phyloP scores from a whole-genome alignment of 2,329 filamentous ascomycete species.

The Trichoderma guizhouense region DNA sequence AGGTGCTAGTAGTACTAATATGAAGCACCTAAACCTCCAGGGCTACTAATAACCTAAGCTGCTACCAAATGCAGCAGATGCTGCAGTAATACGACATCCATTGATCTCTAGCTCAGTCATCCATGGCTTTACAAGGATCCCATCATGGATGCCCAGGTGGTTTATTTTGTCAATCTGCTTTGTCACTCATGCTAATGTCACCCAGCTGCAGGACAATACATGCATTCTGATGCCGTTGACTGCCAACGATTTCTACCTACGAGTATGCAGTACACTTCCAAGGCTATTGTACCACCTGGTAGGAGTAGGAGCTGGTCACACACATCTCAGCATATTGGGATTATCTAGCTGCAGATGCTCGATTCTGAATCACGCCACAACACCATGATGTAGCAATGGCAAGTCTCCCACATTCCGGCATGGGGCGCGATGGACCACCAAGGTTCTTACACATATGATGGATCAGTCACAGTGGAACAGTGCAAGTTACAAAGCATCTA shows the following conservation, averaged over 20 bases:
- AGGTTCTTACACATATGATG: background rate
- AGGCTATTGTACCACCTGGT: too few relatives aligned
- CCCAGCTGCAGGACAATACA: background rate
- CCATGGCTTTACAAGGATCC: background rate
- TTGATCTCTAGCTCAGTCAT: background rate
- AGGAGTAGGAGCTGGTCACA: background rate
- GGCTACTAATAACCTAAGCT: background rate
- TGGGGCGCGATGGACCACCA: background rate
- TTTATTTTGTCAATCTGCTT: background rate
- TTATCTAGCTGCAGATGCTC: background rate
- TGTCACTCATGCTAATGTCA: background rate
- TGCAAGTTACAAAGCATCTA: background rate
- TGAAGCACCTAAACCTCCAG: too few relatives aligned
- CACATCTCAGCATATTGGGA: background rate
- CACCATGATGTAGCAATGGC: background rate
- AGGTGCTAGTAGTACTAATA: too few relatives aligned
- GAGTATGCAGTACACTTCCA: too few relatives aligned
- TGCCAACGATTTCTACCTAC: background rate
- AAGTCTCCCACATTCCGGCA: background rate
- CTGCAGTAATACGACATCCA: background rate
- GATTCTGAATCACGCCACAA: background rate
- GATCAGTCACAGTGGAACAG: background rate
- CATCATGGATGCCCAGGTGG: background rate
- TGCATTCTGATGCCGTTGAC: background rate
- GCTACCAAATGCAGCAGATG: background rate